Base-by-base conservation (phyloP, 1,139 yeast genomes). In the Blastobotrys aristatus region DNA sequence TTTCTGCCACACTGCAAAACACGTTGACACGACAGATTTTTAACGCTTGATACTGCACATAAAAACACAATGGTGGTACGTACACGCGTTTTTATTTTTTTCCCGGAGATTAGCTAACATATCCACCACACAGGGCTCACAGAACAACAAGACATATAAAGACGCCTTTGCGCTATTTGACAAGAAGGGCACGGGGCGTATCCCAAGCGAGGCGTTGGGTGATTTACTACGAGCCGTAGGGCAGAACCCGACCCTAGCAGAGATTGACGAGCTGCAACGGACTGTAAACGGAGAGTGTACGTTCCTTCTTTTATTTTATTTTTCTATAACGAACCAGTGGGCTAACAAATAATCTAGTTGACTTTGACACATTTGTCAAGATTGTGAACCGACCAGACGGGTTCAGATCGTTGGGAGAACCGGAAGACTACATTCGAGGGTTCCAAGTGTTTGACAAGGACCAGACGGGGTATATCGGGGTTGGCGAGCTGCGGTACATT, bases 401-500 rank as follows among this genome's bases (percentile, higher is more conserved):
- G 0, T 88, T 87, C 77, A 84, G 84, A 68, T 82, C 90, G 31
- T 76, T 86, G 53, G 96, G 96, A n/a, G 85, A 84, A 60, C 92
- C 95, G 22, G 98, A 92, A 65, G 99, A 92, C 68, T 92, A 92
- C 69, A 81, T 92, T 62, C 86, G 94, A 63, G 98, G 97, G 1
- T 92, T 92, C 79, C 97, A 92, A 71, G 97, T 92, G 10, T 92
- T 92, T 58, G 99, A 92, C 72, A 94, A 90, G 73, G 96, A 89
- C 57, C 81, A 84, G 56, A 84, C 97, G 18, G 99, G 99, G 6
- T 84, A 83, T 71, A 92, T 92, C 60, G 95, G 97, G 35, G 96
- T 92, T 40, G 99, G 99, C 51, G 97, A 94, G 69, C 78, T 92
- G 61, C 80, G 95, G 67, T 92, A 92, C 69, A 65, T 92, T 65